phyloP scores from a whole-genome alignment of 1,284 basidiomycete genomes.

The Puccinia hordei region DNA sequence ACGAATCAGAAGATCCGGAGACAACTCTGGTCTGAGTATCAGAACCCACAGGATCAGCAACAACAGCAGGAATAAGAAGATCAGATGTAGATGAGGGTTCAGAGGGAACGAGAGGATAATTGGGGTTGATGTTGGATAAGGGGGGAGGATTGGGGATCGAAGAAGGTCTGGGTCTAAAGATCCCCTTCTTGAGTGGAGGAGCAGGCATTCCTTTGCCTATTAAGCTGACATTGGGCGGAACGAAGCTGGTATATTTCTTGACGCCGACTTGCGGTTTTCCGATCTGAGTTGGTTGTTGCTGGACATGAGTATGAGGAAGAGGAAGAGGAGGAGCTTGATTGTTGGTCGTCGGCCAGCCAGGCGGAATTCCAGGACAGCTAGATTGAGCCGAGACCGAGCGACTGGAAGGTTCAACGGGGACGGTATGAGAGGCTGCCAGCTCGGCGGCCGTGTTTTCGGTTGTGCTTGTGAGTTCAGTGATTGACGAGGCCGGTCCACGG shows the following conservation, averaged over 20 bases:
- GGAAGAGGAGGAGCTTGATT: no score
- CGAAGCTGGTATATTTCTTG: slow-evolving; percentile 11
- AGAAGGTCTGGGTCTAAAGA: slow-evolving; percentile 32
- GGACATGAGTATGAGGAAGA: no score
- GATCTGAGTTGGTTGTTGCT: background rate
- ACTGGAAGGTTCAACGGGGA: background rate
- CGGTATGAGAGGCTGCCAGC: background rate
- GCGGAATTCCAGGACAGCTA: slow-evolving; percentile 34
- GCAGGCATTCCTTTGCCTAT: slow-evolving; percentile 32
- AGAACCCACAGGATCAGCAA: no score
- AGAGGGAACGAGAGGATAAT: no score
- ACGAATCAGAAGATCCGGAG: background rate
- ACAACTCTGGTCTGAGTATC: background rate
- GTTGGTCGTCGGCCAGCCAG: slow-evolving; percentile 11
- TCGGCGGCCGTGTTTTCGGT: background rate
- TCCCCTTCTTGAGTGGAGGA: slow-evolving; percentile 27
- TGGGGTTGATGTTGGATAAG: background rate
- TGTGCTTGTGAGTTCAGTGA: background rate
- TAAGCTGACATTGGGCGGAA: background rate
- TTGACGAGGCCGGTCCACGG: background rate
- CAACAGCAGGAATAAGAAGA: no score
- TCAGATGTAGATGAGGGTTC: background rate
- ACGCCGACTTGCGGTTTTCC: background rate
- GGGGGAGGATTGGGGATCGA: background rate
- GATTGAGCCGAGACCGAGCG: slow-evolving; percentile 26